Conservation (phyloP, 192 early-diverging fungal species). For the Powellomyces hirtus region DNA sequence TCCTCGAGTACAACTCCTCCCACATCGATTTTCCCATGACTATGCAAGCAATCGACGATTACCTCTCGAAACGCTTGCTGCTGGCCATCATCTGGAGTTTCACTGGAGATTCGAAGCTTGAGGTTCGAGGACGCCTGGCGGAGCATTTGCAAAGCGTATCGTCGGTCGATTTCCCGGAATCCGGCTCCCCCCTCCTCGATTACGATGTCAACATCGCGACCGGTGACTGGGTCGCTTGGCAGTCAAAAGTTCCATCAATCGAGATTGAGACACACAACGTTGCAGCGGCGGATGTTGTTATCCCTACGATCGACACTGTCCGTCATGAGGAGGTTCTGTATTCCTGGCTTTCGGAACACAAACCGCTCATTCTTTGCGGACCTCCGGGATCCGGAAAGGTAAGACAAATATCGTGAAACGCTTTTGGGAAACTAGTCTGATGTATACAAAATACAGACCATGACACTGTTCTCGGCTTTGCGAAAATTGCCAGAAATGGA, state of each 20-base stretch:
- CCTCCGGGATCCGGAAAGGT: conserved; percentile 97
- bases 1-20: conserved; percentile 86
- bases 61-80: conserved; percentile 79
- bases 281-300: conserved; percentile 86
- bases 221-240: conserved; percentile 92
- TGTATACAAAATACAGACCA: conserved; percentile 78
- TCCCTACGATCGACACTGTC: conserved; percentile 97
- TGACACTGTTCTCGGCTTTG: conserved; percentile 95
- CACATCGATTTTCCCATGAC: conserved; percentile 95
- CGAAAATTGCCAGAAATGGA: conserved; percentile 93
- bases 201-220: conserved; percentile 79
- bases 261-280: conserved; percentile 95
- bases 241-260: conserved; percentile 80
- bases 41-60: conserved; percentile 70
- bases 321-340: conserved; percentile 95
- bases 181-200: conserved; percentile 70
- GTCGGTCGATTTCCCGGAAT: conserved; percentile 71
- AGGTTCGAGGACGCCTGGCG: conserved; percentile 68
- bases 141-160: conserved; percentile 76
- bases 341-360: conserved; percentile 94
- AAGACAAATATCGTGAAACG: not conserved
- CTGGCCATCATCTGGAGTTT: conserved; percentile 93
- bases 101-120: conserved; percentile 81
- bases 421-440: not conserved
- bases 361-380: conserved; percentile 93